Evolutionary conservation across 2,329 filamentous ascomycete genomes (phyloP), one percentile per base, ranked within the genome.

Genomic region (Pseudogymnoascus sp.): DNA sequence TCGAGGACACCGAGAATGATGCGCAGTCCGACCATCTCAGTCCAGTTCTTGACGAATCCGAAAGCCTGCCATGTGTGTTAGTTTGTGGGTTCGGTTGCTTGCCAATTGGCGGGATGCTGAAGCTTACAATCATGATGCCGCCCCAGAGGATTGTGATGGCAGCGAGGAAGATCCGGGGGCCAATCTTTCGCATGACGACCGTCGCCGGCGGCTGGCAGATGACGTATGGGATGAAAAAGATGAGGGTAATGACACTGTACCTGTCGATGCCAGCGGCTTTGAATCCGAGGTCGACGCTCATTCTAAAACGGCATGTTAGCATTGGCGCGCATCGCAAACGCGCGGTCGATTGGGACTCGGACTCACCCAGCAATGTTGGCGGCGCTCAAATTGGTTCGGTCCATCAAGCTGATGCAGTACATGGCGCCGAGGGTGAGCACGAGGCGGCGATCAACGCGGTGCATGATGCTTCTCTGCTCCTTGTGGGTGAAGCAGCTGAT

Each of bases 401-500:
- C 90, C 84, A 92, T 89, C 63, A 93, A 77, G 66, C 83, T 87
- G 68, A 91, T 80, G 72, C 88, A 91, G 74, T 92, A 92, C 78
- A 90, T 82, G 67, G 81, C 71, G 23, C 86, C 86, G 4, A 84
- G 82, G 1, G 81, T 86, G 4, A 81, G 72, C 51, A 88, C 82
- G 6, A 89, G 77, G 2, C 86, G 83, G 31, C 81, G 77, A 74
- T 95, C 90, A 68, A 93, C 79, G n/a, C 84, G 83, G 63, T 81
- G 79, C 45, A 91, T 84, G 69, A 93, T 89, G 45, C 77, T 81
- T 71, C 78, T 83, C 75, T 89, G 83, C 74, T 93, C 86, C 16
- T 79, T 75, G 0, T 79, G 79, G 0, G 83, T 80, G 74, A 87
- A 86, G 62, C 37, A 61, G 6, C 64, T 60, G 26, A 71, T 68